Evolutionary conservation across 257 asterid species (phyloP), one percentile per base, ranked within the genome.

Genomic region (Ajuga chamaepitys): DNA sequence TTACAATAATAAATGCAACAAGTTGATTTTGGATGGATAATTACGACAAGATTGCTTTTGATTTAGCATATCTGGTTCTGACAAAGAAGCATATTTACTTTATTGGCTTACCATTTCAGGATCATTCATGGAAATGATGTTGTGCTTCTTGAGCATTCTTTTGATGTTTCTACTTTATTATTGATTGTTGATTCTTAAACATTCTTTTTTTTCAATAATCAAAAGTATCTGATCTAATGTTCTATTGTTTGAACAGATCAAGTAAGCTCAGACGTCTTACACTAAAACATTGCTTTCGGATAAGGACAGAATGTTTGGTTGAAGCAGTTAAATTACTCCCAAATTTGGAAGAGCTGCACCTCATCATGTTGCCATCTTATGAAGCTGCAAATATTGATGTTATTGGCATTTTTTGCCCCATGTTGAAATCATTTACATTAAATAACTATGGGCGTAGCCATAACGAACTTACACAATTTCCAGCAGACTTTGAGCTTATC

Each of bases 341-440:
- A 7, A 38, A 69, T 38, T 46, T 85, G 53, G 88, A 85, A 66
- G 85, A 78, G 77, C 42, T 85, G 75, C 88, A 82, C 58, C 75
- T 82, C 32, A 22, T 44, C 24, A 22, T 35, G 30, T 45, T 50
- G 37, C 22, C 62, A n/a, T 30, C 21, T 2, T 26, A 69, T 40
- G 3, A 6, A 10, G 7, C 57, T 10, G 50, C 18, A 46, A 48
- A 56, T 1, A 57, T 80, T 37, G 81, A 77, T 38, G 14, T 42
- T 17, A 57, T 80, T 9, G 84, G 86, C 41, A 53, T 26, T 44
- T 75, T 79, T 34, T 75, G 84, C 76, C 78, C 80, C 10, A 46
- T 24, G 56, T 53, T 81, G 71, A 81, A 70, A 38, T 70, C 67
- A 5, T 44, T 62, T n/a, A 28, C 18, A 17, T 62, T n/a, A 4